Conservation (phyloP, 257 asterid genomes). For the Eustoma russellianum region DNA sequence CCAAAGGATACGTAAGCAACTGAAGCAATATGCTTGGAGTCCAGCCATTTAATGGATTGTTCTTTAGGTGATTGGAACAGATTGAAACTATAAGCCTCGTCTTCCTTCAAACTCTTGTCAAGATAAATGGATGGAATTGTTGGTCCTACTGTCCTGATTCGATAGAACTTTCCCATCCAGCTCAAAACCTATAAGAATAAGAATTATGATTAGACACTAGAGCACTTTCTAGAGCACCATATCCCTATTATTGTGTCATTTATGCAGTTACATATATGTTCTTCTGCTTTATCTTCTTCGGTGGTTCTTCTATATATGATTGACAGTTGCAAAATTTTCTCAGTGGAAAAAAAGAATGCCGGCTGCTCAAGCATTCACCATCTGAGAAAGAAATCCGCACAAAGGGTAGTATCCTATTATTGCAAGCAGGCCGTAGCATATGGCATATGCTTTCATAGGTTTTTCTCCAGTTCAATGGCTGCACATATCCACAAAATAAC, state of each 20-base stretch:
- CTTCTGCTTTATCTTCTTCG: background rate
- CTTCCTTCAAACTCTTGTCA: constrained; percentile 13
- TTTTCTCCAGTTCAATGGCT: too few species aligned
- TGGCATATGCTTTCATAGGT: too few species aligned
- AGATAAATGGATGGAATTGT: constrained; percentile 15
- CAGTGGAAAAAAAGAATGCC: too few species aligned
- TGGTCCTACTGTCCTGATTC: constrained; percentile 22
- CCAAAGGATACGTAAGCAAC: constrained; percentile 22
- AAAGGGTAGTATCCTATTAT: too few species aligned
- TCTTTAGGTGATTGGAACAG: constrained; percentile 10
- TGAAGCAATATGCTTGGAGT: constrained; percentile 6
- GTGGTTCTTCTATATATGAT: background rate
- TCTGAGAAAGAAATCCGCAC: too few species aligned
- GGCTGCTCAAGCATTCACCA: too few species aligned
- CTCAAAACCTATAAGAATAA: constrained; percentile 9
- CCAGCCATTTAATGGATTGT: constrained; percentile 12
- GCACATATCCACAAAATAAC: too few species aligned
- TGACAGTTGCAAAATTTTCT: background rate
- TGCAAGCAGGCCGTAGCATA: too few species aligned
- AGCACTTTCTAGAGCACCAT: too few species aligned
- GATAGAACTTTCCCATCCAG: constrained; percentile 5
- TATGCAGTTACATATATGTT: background rate
- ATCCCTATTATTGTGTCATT: background rate
- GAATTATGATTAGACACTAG: too few species aligned
- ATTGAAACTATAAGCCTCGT: constrained; percentile 9